These are phyloP conservation scores for Populus ilicifolia DNA, from an alignment of 345 rosid species.

Conservation along the genomic window DNA sequence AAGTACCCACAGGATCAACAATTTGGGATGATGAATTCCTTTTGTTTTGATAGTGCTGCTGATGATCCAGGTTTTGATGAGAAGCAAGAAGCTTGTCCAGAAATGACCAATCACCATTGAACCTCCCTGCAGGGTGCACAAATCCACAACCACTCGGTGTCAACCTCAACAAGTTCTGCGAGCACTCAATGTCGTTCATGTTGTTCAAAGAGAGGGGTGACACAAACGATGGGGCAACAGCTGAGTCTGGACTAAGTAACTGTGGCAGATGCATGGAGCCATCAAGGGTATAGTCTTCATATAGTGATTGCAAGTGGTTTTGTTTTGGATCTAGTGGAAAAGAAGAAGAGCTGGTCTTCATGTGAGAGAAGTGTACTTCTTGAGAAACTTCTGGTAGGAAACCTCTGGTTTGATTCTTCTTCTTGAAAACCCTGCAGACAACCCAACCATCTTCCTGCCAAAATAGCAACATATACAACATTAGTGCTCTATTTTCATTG, in stretches of 20 bases:
- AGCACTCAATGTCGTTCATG: constrained; percentile 46
- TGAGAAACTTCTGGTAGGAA: constrained; percentile 41
- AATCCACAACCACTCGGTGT: constrained; percentile 30
- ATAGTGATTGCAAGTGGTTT: constrained; percentile 27
- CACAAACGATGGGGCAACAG: constrained; percentile 22
- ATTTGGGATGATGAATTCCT: constrained; percentile 32
- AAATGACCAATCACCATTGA: constrained; percentile 75
- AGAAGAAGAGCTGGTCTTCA: constrained; percentile 23
- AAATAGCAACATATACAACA: neutral
- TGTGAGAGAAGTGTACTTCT: constrained; percentile 35
- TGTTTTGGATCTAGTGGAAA: constrained; percentile 24
- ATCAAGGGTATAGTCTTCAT: constrained; percentile 31
- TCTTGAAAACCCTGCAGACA: constrained; percentile 68
- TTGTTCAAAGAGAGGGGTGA: constrained; percentile 37
- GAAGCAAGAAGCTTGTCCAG: constrained; percentile 78
- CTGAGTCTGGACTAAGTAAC: constrained; percentile 70
- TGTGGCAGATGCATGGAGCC: constrained; percentile 78
- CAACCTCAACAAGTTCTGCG: constrained; percentile 65
- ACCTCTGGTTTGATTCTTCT: constrained; percentile 62
- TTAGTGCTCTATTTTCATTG: neutral
- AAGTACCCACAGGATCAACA: constrained; percentile 29
- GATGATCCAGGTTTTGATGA: constrained; percentile 30
- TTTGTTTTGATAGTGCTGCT: constrained; percentile 16
- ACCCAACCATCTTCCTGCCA: constrained; percentile 76
- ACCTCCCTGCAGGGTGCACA: constrained; percentile 35